Evolutionary conservation across 1,284 basidiomycete species (phyloP).

Genomic region (Pascua sp.): DNA sequence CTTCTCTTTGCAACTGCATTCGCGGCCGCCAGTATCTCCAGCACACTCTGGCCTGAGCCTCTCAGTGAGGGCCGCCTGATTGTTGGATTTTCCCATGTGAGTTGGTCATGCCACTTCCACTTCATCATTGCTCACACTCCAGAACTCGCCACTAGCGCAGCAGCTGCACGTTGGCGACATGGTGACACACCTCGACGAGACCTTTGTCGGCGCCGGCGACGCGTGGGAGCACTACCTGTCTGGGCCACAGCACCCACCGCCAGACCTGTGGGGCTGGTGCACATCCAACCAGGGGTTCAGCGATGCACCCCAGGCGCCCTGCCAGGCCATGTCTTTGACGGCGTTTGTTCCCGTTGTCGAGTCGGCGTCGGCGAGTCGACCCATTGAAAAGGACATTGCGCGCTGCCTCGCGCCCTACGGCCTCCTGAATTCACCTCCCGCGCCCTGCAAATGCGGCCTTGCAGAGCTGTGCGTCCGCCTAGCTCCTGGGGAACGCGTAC

Average conservation of each 20-base stretch:
- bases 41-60: too few relatives aligned
- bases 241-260: background rate
- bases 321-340: constrained; percentile 4
- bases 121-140: background rate
- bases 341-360: constrained; percentile 20
- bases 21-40: too few relatives aligned
- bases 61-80: too few relatives aligned
- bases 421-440: constrained; percentile 17
- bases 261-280: constrained; percentile 10
- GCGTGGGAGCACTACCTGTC: constrained; percentile 32
- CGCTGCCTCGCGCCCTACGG: constrained; percentile 33
- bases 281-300: constrained; percentile 9
- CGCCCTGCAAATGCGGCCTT: constrained; percentile 14
- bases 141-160: constrained; percentile 1
- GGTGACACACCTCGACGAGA: constrained; percentile 41
- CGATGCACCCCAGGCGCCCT: constrained; percentile 8
- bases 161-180: constrained; percentile 31
- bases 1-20: constrained; percentile 18
- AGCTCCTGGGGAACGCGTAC: constrained; percentile 19
- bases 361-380: constrained; percentile 19
- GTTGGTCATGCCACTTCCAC: background rate
- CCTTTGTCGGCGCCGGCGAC: constrained; percentile 24
- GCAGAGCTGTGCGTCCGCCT: constrained; percentile 34
- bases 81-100: too few relatives aligned
- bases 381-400: constrained; percentile 3